Base-by-base conservation (phyloP, 2,329 filamentous ascomycete genomes). In the Colletotrichum spinosum region DNA sequence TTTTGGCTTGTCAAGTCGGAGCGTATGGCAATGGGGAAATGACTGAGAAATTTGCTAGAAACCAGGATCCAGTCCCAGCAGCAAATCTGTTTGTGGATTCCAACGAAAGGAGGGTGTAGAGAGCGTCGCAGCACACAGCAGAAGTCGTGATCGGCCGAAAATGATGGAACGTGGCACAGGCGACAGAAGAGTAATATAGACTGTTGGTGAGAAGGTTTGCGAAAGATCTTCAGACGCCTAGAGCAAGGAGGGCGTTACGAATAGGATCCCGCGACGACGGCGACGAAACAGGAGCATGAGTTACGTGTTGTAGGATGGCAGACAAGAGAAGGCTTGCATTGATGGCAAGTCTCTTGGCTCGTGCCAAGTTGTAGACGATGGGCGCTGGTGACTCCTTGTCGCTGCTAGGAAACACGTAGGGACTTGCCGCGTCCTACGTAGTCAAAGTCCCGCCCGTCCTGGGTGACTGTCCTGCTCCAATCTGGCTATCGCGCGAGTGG, bases 161-260 rank as follows among this genome's bases (percentile, higher is more conserved):
- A 2, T 17, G 17, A 17, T 17, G 17, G 17, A 17, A 17, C 17
- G 17, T 37, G 15, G 25, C 25, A 25, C 4, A 38, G 56, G 67
- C 49, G 55, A n/a, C 46, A 17, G 42, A 15, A 12, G 12, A 50
- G 49, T 65, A 38, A 58, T 69, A 69, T 68, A 69, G 46, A 52
- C 35, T 59, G 38, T 12, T 15, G 33, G 42, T 51, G 67, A 68
- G 67, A 66, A 66, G 57, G 65, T 66, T 69, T 69, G 65, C 61
- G 67, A 46, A 57, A 34, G 54, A 68, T 69, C 65, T 61, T 69
- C 67, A 68, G 67, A 69, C 67, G 61, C 65, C 59, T 58, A 35
- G 42, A 52, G 44, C 54, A 59, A 35, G 64, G 64, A 60, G 51
- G 44, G 45, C 35, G 60, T 67, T 59, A 55, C 54, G 38, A 38